Evolutionary conservation across 2,329 filamentous ascomycete genomes (phyloP).

Genomic region (Macrophomina pseudophaseolina): DNA sequence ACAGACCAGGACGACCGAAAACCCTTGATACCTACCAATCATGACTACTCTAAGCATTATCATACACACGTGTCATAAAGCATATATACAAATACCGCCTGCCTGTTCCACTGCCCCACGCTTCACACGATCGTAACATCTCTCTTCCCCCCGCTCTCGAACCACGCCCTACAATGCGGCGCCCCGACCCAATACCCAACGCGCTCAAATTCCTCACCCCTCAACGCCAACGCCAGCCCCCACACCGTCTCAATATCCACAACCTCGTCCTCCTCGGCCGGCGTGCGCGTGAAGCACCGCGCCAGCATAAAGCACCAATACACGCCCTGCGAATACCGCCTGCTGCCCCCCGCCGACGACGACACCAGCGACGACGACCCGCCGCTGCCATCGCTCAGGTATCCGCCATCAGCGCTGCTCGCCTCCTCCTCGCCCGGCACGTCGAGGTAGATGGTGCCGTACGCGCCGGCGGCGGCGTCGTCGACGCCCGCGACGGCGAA

Average conservation of each 20-base stretch:
- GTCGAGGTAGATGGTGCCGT: constrained; percentile 8
- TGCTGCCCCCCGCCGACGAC: neutral
- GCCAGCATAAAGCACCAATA: constrained; percentile 20
- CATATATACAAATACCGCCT: neutral
- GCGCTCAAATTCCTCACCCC: constrained; percentile 13
- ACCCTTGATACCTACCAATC: too few relatives aligned
- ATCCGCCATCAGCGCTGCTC: too few relatives aligned
- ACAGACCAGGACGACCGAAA: too few relatives aligned
- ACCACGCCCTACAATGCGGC: constrained; percentile 10
- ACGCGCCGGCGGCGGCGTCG: neutral
- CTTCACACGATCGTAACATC: constrained; percentile 14
- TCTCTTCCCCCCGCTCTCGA: constrained; percentile 1
- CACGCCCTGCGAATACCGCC: constrained; percentile 12
- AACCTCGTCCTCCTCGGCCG: constrained; percentile 12
- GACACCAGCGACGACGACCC: neutral
- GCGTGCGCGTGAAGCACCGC: constrained; percentile 23
- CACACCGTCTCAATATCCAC: constrained; percentile 23
- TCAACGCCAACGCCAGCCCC: constrained; percentile 20
- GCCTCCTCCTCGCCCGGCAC: neutral
- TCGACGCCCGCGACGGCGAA: constrained; percentile 5
- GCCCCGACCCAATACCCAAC: constrained; percentile 11
- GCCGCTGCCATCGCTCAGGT: neutral
- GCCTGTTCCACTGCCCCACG: neutral
- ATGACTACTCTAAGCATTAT: neutral
- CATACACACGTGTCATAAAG: neutral